A percentile compares a stretch with the other conserved stretches of the same genome.
Conservation (phyloP, 768 basidiomycete genomes). For the Suillus decipiens region DNA sequence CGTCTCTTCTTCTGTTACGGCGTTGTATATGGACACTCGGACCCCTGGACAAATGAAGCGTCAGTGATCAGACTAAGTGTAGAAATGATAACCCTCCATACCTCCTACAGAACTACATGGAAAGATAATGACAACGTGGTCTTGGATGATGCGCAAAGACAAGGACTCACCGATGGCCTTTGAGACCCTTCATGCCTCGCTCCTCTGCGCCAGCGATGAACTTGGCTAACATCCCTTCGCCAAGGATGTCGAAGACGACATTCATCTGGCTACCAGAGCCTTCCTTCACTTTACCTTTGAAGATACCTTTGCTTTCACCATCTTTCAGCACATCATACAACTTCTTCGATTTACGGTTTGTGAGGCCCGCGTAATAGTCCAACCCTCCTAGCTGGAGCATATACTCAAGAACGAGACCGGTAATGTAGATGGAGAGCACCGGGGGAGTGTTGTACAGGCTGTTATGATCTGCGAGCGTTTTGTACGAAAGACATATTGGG, state of each 20-base stretch:
- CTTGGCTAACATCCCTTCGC: constrained; percentile 67
- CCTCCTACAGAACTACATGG: constrained; percentile 55
- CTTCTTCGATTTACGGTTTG: constrained; percentile 72
- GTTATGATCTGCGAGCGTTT: constrained; percentile 70
- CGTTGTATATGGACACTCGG: constrained; percentile 88
- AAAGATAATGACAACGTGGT: not conserved
- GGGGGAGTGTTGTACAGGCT: constrained; percentile 94
- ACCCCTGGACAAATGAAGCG: constrained; percentile 48
- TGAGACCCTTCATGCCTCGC: constrained; percentile 80
- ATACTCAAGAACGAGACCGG: constrained; percentile 79
- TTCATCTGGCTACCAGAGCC: constrained; percentile 96
- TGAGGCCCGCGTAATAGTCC: constrained; percentile 61
- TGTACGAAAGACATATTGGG: constrained; percentile 82
- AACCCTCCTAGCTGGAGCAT: constrained; percentile 68
- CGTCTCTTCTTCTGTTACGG: constrained; percentile 74
- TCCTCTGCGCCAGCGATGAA: constrained; percentile 84
- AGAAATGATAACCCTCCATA: constrained; percentile 15
- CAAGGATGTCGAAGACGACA: constrained; percentile 78
- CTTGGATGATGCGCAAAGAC: not conserved
- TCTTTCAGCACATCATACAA: constrained; percentile 73
- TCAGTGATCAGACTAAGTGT: not conserved
- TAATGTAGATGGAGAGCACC: constrained; percentile 87
- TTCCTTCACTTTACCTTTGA: constrained; percentile 68
- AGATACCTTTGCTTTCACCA: constrained; percentile 70
- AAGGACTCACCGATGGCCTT: constrained; percentile 82